Evolutionary conservation across 2,329 filamentous ascomycete genomes (phyloP), one percentile per base, ranked within the genome.

Genomic region (Epichloe elymi): DNA sequence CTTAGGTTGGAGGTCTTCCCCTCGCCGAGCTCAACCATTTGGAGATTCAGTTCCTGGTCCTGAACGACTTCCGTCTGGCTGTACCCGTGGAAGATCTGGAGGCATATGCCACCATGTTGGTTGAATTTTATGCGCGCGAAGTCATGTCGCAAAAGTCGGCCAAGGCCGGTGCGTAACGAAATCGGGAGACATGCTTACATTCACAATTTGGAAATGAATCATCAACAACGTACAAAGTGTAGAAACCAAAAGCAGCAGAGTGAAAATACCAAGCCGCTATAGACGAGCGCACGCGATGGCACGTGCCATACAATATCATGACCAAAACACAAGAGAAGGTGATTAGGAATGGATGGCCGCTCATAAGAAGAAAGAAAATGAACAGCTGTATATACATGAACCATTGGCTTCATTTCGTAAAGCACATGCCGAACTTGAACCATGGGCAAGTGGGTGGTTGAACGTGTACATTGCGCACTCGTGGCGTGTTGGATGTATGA

Each of bases 91-190:
- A 97, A 70, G 91, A 97, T 61, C 79, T 98, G 53, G 93, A 98
- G 67, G 88, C 89, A 0, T 98, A 98, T 61, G 93, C 89, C 5
- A 98, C 93, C 1, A 97, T 97, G 91, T 75, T 98, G 12, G 93
- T 98, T 15, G 91, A 97, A 63, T 98, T 97, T 63, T 98, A 97
- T 63, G 91, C 89, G 0, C 78, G 91, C 50, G 93, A 98, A 65
- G 84, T 96, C 15, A 79, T 95, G 26, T 57, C 59, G 3, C 61
- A 61, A 48, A 57, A 58, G 49, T 46, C 54, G 12, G 45, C 20
- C 12, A 11, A 47, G 2, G 41, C 49, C 4, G 42, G 3, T 19
- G 36, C 50, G 23, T 52, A 48, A 46, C 4, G 12, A 12, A 5
- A 11, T 7, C 6, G 36, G 12, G 12, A 7, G 36, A n/a, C 14